These are phyloP conservation scores for Pelargonium australe DNA, from an alignment of 441 rosid genomes.

Conservation along the genomic window DNA sequence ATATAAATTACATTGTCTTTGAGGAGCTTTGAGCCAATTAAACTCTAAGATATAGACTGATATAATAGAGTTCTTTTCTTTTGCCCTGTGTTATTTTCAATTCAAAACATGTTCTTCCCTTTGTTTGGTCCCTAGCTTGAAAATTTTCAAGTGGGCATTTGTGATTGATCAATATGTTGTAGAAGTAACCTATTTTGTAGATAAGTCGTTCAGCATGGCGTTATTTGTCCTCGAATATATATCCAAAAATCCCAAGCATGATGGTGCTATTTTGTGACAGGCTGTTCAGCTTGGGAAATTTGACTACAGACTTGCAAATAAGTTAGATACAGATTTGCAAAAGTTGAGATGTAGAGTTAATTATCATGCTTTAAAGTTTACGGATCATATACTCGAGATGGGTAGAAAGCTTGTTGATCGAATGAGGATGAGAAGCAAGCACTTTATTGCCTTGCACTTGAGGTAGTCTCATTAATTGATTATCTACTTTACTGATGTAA, in stretches of 20 bases:
- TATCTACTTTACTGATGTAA: background rate
- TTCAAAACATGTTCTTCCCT: background rate
- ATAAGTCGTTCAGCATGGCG: background rate
- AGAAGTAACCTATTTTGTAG: background rate
- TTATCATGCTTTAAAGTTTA: conserved; percentile 79
- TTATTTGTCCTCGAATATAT: background rate
- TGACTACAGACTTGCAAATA: conserved; percentile 91
- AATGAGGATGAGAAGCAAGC: conserved; percentile 73
- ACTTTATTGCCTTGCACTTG: conserved; percentile 82
- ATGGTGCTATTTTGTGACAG: conserved; percentile 28
- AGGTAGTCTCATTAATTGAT: conserved; percentile 36
- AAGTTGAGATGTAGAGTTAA: conserved; percentile 93
- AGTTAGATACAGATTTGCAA: conserved; percentile 68
- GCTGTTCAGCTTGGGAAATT: conserved; percentile 83
- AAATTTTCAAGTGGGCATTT: background rate
- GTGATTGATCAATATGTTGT: background rate
- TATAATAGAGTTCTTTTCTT: no score
- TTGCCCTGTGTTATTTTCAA: background rate
- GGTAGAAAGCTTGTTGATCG: conserved; percentile 59
- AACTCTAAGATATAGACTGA: background rate
- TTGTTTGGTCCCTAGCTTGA: no score
- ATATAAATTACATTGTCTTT: background rate
- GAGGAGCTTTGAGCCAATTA: background rate
- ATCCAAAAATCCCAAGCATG: background rate
- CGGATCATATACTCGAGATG: conserved; percentile 67